A percentile compares a stretch with the other conserved stretches of the same genome.
Evolutionary conservation across 2,329 filamentous ascomycete species (phyloP).

Genomic region (Acephala macrosclerotiorum): DNA sequence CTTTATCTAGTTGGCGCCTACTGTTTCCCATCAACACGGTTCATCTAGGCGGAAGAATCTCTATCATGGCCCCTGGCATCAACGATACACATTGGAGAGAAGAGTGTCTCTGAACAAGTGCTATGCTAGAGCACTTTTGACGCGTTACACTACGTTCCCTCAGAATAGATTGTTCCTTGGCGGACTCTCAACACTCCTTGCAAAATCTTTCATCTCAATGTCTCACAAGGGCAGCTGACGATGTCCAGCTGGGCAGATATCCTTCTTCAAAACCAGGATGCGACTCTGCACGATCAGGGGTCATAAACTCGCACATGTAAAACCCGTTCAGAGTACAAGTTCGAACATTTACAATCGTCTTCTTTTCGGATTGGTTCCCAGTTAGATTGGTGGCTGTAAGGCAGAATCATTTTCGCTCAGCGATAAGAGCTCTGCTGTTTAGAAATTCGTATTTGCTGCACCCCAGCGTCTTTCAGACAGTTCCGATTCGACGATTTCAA

Average conservation of each 20-base stretch:
- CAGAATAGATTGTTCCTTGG: background rate
- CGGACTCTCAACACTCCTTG: background rate
- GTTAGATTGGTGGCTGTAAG: background rate
- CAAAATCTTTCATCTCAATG: background rate
- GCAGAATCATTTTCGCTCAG: background rate
- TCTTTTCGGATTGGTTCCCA: background rate
- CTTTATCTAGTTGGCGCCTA: too few relatives aligned
- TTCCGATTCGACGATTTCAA: background rate
- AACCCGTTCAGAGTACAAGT: background rate
- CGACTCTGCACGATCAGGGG: background rate
- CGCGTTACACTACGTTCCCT: too few relatives aligned
- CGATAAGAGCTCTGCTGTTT: background rate
- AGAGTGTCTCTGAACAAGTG: too few relatives aligned
- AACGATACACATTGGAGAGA: too few relatives aligned
- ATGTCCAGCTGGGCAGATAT: background rate
- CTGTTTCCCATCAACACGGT: too few relatives aligned
- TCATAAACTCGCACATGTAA: background rate
- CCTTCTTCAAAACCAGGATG: background rate
- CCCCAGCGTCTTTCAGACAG: background rate
- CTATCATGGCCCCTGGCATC: too few relatives aligned
- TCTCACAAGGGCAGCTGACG: conserved; percentile 3
- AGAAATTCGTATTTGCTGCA: background rate
- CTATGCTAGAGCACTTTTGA: too few relatives aligned
- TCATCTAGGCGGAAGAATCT: too few relatives aligned
- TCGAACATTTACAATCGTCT: background rate